Conservation (phyloP, 768 basidiomycete species). For the Mycena galopus region DNA sequence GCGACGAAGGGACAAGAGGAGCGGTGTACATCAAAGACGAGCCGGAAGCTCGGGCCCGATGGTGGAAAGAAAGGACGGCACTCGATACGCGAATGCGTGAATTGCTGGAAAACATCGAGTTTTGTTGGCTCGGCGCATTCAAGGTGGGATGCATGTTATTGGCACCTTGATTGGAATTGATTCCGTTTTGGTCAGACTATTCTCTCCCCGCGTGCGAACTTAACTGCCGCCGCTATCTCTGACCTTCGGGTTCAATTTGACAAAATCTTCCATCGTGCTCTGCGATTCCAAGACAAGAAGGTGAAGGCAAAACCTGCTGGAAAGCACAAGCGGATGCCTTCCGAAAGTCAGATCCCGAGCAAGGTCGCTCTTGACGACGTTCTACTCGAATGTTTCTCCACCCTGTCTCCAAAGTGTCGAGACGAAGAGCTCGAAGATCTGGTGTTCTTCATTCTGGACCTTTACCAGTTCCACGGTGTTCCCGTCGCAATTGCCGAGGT, state of each 20-base stretch:
- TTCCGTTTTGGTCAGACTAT: conserved; percentile 64
- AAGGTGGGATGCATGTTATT: conserved; percentile 69
- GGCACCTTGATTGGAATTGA: conserved; percentile 5
- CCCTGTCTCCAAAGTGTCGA: conserved; percentile 82
- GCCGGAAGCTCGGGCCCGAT: conserved; percentile 71
- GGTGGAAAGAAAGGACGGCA: conserved; percentile 88
- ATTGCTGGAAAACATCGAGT: conserved; percentile 89
- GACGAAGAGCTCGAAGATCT: conserved; percentile 98
- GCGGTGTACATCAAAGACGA: conserved; percentile 83
- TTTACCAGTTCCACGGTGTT: conserved; percentile 94
- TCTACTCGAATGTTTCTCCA: conserved; percentile 89
- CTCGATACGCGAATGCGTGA: conserved; percentile 84
- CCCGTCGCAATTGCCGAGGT: conserved; percentile 92
- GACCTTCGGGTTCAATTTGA: conserved; percentile 80
- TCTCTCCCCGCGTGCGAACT: conserved; percentile 60
- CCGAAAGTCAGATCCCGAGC: conserved; percentile 50
- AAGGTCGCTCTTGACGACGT: conserved; percentile 75
- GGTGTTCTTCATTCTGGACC: conserved; percentile 92
- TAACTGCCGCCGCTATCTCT: conserved; percentile 60
- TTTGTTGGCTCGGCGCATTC: conserved; percentile 97
- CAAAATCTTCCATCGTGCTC: conserved; percentile 77
- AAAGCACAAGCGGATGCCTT: conserved; percentile 50
- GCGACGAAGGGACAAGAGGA: conserved; percentile 79
- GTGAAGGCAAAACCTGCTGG: conserved; percentile 50
- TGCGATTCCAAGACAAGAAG: conserved; percentile 75